These are phyloP conservation scores for Aspergillus fumigatiaffinis DNA, from an alignment of 2,329 filamentous ascomycete genomes.

Conservation along the genomic window DNA sequence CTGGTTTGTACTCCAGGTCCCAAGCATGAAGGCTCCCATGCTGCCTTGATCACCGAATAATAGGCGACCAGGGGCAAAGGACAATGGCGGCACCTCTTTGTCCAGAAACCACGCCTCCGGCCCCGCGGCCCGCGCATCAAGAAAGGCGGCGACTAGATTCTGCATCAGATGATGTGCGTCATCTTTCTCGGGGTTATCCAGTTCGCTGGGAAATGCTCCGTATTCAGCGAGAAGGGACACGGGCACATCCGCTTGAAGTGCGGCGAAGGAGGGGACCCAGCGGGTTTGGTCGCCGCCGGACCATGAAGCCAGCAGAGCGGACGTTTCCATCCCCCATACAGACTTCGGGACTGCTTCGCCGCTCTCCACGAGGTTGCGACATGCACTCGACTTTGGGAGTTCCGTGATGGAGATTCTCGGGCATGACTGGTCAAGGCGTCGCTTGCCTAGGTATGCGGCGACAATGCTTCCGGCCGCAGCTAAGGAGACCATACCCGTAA, in stretches of 20 bases:
- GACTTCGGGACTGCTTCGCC: not conserved
- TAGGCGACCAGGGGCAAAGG: not conserved
- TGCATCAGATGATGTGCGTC: not conserved
- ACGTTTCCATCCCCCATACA: not conserved
- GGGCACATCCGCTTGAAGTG: conserved; percentile 2
- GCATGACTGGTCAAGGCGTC: not conserved
- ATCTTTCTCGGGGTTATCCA: not conserved
- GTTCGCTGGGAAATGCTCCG: too few relatives aligned
- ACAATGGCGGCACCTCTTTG: not conserved
- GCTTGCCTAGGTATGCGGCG: not conserved
- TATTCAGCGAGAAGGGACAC: conserved; percentile 1
- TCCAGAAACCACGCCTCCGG: not conserved
- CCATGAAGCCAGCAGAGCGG: not conserved
- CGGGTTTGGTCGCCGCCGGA: not conserved
- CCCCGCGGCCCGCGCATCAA: not conserved
- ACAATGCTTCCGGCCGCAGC: not conserved
- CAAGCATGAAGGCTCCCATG: not conserved
- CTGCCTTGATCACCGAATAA: not conserved
- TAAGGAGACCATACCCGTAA: not conserved
- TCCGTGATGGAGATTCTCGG: not conserved
- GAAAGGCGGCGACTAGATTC: not conserved
- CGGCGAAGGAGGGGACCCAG: conserved; percentile 4
- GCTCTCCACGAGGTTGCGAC: not conserved
- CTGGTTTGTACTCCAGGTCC: not conserved
- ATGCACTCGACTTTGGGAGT: not conserved